phyloP scores from a whole-genome alignment of 768 basidiomycete species.

The Phylloporus arenicola region DNA sequence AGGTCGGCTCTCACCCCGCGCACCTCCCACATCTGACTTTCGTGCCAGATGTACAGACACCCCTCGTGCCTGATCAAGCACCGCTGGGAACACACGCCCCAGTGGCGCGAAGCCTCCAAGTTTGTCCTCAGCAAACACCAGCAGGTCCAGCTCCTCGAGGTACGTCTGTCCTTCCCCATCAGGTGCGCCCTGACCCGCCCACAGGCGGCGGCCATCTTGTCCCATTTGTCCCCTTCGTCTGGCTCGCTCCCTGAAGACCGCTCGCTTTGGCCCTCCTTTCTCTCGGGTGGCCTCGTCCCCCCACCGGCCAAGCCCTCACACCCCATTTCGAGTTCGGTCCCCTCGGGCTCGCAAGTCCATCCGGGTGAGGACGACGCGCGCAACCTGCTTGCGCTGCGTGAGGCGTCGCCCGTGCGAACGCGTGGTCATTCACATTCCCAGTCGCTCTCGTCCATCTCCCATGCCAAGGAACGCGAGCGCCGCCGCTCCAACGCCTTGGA shows the following conservation, averaged over 20 bases:
- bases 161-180: constrained; percentile 17
- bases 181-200: no score
- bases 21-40: no score
- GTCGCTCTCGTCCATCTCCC: not conserved
- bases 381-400: constrained; percentile 21
- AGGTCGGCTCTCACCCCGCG: no score
- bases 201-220: constrained; percentile 93
- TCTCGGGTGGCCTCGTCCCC: constrained; percentile 66
- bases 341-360: no score
- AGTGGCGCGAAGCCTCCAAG: constrained; percentile 91
- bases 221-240: constrained; percentile 67
- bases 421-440: not conserved
- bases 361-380: constrained; percentile 26
- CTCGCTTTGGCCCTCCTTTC: constrained; percentile 82
- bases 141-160: constrained; percentile 94
- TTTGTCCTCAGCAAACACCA: constrained; percentile 93
- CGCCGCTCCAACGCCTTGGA: constrained; percentile 16
- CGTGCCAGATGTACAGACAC: constrained; percentile 72
- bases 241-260: constrained; percentile 88
- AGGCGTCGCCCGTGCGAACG: not conserved
- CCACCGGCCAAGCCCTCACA: constrained; percentile 32
- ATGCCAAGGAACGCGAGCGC: no score
- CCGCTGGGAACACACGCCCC: constrained; percentile 97
- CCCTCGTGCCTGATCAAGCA: constrained; percentile 96
- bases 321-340: constrained; percentile 48